Conservation (phyloP, 1,284 basidiomycete genomes). For the Phellinidium pouzarii region DNA sequence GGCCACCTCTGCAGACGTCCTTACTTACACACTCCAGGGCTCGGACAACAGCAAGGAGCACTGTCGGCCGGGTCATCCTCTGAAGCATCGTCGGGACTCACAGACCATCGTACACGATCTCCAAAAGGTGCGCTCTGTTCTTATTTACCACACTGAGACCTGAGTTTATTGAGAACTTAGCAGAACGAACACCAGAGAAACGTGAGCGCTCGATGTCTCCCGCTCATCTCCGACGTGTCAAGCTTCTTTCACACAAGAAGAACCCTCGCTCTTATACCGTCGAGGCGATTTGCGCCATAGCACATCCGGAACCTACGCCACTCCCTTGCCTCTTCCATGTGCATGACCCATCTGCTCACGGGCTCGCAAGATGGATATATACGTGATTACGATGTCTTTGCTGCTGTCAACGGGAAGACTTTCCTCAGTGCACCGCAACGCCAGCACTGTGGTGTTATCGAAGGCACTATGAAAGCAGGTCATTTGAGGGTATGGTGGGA, state of each 20-base stretch:
- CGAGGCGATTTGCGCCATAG: conserved; percentile 90
- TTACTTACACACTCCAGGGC: conserved; percentile 22
- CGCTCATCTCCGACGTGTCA: conserved; percentile 40
- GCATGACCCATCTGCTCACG: conserved; percentile 84
- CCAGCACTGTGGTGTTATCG: conserved; percentile 84
- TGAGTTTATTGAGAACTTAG: conserved; percentile 9
- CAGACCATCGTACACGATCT: conserved; percentile 21
- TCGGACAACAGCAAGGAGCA: background rate
- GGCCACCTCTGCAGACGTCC: conserved; percentile 24
- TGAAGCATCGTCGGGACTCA: conserved; percentile 14
- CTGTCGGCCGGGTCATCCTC: background rate
- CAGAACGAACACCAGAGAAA: conserved; percentile 22
- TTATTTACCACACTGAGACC: conserved; percentile 2
- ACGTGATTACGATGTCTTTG: conserved; percentile 87
- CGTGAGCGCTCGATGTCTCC: conserved; percentile 56
- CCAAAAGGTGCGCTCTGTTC: conserved; percentile 14
- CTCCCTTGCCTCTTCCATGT: conserved; percentile 77
- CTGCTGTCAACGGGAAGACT: conserved; percentile 81
- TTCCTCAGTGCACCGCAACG: conserved; percentile 87
- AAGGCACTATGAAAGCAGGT: conserved; percentile 87
- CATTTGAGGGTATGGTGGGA: conserved; percentile 90
- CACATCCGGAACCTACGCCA: conserved; percentile 86
- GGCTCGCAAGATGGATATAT: conserved; percentile 94
- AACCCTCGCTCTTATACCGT: conserved; percentile 65
- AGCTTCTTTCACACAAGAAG: conserved; percentile 27